Base-by-base conservation (phyloP, 345 rosid species). In the Moricandia arvensis region DNA sequence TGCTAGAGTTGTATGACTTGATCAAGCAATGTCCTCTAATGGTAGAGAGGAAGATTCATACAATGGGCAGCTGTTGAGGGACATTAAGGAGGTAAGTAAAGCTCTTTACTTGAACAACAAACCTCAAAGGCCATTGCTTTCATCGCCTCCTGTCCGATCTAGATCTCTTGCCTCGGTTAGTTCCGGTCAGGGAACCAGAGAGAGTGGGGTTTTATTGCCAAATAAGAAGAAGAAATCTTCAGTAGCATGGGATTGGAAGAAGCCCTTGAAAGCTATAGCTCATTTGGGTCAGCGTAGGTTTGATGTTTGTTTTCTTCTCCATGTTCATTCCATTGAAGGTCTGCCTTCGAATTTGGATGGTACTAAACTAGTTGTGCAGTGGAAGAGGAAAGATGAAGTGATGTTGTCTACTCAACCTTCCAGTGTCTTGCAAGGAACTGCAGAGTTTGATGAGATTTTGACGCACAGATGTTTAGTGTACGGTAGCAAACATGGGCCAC, bases 301-400 rank as follows among this genome's bases (percentile, higher is more conserved):
- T 71, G 81, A 84, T 74, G 72, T 90, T 69, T 88, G 82, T 77
- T 93, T 91, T 82, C 84, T 73, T 73, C 84, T 91, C 77, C 91
- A 89, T 49, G 93, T 86, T 75, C 97, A 89, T 78, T 88, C 93
- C 0, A 83, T 93, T 16, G 87, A 91, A 83, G 97, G 90, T 18
- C 37, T 93, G 68, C 91, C 93, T 33, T 74, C 72, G 2, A 74
- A 60, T 78, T 82, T 89, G 49, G 75, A 81, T 70, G 90, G 79
- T 29, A 11, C 64, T 65, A 88, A 72, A 68, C 83, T 93, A 53
- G 72, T 80, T 35, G 93, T 93, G 74, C 82, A 79, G 29, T 91
- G 91, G 88, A 87, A 85, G 86, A 84, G 91, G 83, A 91, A 88
- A 59, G 87, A 83, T 68, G 88, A 87, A 66, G 84, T 84, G 62